Evolutionary conservation across 495 filamentous ascomycete species (phyloP).

Genomic region (Xylaria venustula): DNA sequence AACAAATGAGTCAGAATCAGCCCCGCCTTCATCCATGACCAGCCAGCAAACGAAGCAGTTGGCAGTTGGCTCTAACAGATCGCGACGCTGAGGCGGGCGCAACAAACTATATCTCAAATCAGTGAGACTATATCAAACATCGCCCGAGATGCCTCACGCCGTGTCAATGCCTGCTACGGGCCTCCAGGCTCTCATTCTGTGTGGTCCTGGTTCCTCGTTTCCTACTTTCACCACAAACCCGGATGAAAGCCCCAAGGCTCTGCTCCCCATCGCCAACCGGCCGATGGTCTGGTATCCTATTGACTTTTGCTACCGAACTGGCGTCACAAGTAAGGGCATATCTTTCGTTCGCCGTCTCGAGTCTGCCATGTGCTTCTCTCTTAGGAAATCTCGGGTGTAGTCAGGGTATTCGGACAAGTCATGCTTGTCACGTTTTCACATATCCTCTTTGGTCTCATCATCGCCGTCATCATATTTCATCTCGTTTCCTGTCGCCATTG

Average conservation of each 20-base stretch:
- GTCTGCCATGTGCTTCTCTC: no score
- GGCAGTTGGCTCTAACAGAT: not conserved
- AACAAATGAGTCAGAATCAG: not conserved
- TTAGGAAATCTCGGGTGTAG: no score
- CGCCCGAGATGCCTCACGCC: constrained; percentile 62
- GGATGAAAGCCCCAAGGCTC: constrained; percentile 85
- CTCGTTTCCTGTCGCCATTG: not conserved
- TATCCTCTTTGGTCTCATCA: no score
- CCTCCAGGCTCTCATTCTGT: constrained; percentile 91
- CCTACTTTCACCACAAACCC: constrained; percentile 89
- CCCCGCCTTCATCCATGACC: not conserved
- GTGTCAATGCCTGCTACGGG: constrained; percentile 69
- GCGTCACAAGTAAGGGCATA: constrained; percentile 66
- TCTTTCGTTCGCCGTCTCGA: not conserved
- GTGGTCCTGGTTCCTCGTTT: constrained; percentile 85
- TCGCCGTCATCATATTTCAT: no score
- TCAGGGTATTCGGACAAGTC: no score
- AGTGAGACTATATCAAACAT: no score
- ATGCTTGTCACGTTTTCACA: no score
- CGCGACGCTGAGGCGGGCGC: not conserved
- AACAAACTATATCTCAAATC: no score
- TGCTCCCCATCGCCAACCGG: constrained; percentile 88
- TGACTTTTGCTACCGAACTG: constrained; percentile 84
- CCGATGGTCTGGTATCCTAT: constrained; percentile 96
- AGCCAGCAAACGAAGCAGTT: not conserved